Percentiles rank a stretch among this genome's conserved stretches.
Conservation (phyloP, 345 rosid genomes). For the Nasturtium officinale region DNA sequence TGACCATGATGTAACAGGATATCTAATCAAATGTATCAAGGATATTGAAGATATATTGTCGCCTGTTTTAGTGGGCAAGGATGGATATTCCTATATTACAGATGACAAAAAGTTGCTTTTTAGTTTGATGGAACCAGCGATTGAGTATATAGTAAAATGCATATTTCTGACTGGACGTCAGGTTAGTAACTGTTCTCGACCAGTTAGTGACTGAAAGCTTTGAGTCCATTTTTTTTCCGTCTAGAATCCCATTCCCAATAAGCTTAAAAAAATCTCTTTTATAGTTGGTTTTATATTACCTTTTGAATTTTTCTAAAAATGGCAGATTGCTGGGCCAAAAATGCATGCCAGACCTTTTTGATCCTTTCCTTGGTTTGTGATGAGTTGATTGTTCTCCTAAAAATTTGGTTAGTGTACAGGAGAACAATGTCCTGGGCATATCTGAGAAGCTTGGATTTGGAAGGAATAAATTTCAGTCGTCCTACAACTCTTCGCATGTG, state of each 20-base stretch:
- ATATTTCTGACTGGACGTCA: conserved; percentile 61
- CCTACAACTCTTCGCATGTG: conserved; percentile 49
- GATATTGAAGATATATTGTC: conserved; percentile 57
- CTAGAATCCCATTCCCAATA: background rate
- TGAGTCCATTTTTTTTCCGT: background rate
- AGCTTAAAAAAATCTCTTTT: conserved; percentile 2
- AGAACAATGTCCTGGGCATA: conserved; percentile 48
- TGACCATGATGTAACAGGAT: conserved; percentile 52
- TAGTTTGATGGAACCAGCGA: conserved; percentile 77
- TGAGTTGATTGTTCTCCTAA: conserved; percentile 41
- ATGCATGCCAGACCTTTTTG: background rate
- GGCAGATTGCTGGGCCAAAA: background rate
- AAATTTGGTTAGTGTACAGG: conserved; percentile 46
- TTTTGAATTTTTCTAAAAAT: conserved; percentile 4
- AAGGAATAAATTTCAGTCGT: conserved; percentile 50
- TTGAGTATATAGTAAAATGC: conserved; percentile 71
- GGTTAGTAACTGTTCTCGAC: conserved; percentile 55
- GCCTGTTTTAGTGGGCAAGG: conserved; percentile 53
- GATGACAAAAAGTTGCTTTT: conserved; percentile 58
- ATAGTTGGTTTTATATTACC: background rate
- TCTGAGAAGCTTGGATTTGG: conserved; percentile 72
- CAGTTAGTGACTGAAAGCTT: conserved; percentile 4
- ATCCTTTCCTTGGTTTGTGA: conserved; percentile 25
- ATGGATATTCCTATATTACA: conserved; percentile 42
- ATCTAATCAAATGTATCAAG: conserved; percentile 62